These are phyloP conservation scores for Kalmusia sp. DNA, from an alignment of 2,329 filamentous ascomycete species.

Conservation along the genomic window DNA sequence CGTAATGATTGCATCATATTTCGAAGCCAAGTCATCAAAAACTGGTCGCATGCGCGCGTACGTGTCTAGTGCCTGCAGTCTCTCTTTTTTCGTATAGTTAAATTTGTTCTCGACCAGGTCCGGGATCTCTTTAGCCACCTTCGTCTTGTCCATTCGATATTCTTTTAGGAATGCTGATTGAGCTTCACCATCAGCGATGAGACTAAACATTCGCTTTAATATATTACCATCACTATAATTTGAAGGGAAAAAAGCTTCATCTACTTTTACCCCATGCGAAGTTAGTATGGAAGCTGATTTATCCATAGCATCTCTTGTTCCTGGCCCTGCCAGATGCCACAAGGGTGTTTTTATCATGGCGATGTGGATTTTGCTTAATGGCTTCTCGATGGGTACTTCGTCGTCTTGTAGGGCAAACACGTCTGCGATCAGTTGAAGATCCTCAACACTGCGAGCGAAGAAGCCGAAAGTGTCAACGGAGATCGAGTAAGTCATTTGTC, in stretches of 20 bases:
- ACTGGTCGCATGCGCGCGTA: constrained; percentile 58
- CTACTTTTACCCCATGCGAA: not conserved
- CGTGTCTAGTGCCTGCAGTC: constrained; percentile 60
- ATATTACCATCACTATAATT: not conserved
- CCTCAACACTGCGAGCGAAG: constrained; percentile 61
- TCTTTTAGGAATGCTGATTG: constrained; percentile 58
- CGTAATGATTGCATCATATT: constrained; percentile 61
- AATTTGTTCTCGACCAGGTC: constrained; percentile 57
- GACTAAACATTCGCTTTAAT: no score
- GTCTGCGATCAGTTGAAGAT: constrained; percentile 61
- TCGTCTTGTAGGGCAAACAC: constrained; percentile 61
- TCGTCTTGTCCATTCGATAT: constrained; percentile 53
- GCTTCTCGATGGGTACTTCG: constrained; percentile 39
- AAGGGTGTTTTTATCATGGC: constrained; percentile 27
- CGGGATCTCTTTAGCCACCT: constrained; percentile 53
- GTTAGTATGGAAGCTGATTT: not conserved
- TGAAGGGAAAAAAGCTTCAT: not conserved
- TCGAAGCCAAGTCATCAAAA: constrained; percentile 57
- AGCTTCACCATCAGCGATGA: constrained; percentile 53
- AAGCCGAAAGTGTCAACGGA: constrained; percentile 66
- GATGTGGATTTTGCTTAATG: constrained; percentile 52
- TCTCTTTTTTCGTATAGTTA: constrained; percentile 48
- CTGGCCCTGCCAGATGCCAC: not conserved
- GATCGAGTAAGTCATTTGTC: constrained; percentile 61
- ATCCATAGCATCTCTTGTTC: not conserved